Base-by-base conservation (phyloP, 2,329 filamentous ascomycete species). In the Ophiobolus disseminans region DNA sequence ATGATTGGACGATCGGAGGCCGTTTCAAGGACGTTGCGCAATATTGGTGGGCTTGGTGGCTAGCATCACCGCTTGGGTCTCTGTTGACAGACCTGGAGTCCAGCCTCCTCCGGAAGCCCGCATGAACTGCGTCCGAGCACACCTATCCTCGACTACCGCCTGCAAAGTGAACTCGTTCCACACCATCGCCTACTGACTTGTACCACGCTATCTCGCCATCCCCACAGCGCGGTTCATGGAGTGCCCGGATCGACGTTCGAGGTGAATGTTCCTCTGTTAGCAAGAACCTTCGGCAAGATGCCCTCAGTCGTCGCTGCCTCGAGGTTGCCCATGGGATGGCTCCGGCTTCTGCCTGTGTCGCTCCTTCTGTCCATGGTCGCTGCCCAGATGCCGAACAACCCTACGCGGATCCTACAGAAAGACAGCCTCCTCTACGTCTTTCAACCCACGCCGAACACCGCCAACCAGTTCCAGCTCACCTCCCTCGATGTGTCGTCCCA, bases 311-410 rank as follows among this genome's bases (percentile, higher is more conserved):
- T 17, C 13, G 43, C 42, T 34, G 36, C 41, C 40, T 35, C 42
- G 16, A 23, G 26, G 21, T 21, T 36, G 20, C 14, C 22, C 25
- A 32, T 25, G 23, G 38, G 10, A 11, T 54, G 54, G 51, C 41
- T 34, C 25, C 10, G 35, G 2, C 16, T 57, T 8, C 30, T 55
- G 13, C 48, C 43, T 6, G 5, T 53, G 8, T 21, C 31, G 10
- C 46, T 59, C 6, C 7, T 52, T 26, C 13, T 49, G 26, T 41
- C 50, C 48, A 31, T 49, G 41, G 49, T 53, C 40, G 40, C 42
- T n/a, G 74, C 76, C 31, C 70, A 76, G 39, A 80, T 91, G 42
- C 91, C 90, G 20, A 96, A 95, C 76, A 86, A 86, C 45, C 88
- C 90, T 2, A 91, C 91, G 0, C 85, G 83, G 22, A 81, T 95